These are phyloP conservation scores for Annulohypoxylon bovei DNA, from an alignment of 495 filamentous ascomycete genomes.

Conservation along the genomic window DNA sequence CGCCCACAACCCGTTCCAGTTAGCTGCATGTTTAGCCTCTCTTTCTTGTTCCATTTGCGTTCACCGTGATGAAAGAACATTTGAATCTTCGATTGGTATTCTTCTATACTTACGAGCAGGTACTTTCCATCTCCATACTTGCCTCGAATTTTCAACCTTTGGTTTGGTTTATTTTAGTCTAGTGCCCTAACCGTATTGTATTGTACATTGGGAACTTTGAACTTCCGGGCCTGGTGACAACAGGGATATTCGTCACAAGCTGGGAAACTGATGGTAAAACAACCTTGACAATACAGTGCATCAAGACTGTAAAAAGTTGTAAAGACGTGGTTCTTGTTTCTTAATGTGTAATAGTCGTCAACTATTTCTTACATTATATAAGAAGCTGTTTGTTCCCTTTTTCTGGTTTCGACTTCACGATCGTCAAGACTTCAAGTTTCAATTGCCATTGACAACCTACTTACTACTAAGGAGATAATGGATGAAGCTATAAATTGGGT, in stretches of 20 bases:
- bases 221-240: constrained; percentile 4
- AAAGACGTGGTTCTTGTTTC: constrained; percentile 13
- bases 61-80: constrained; percentile 45
- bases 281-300: constrained; percentile 7
- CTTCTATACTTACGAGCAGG: too few relatives aligned
- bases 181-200: constrained; percentile 24
- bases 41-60: constrained; percentile 44
- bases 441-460: constrained; percentile 12
- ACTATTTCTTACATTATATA: constrained; percentile 38
- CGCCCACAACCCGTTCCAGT: constrained; percentile 41
- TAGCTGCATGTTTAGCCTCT: constrained; percentile 45
- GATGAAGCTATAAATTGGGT: constrained; percentile 26
- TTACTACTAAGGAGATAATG: constrained; percentile 18
- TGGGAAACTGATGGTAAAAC: constrained; percentile 4
- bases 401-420: constrained; percentile 32
- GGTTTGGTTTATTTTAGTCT: not conserved
- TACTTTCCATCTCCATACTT: not conserved
- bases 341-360: constrained; percentile 38
- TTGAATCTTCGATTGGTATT: constrained; percentile 37
- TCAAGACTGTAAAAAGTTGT: constrained; percentile 12
- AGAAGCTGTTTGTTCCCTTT: constrained; percentile 29
- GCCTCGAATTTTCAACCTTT: not conserved
- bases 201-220: constrained; percentile 22
- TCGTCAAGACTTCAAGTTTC: constrained; percentile 24
- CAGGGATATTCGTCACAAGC: constrained; percentile 30